Conservation (phyloP, 441 rosid species). For the Syzygium syzygioides region DNA sequence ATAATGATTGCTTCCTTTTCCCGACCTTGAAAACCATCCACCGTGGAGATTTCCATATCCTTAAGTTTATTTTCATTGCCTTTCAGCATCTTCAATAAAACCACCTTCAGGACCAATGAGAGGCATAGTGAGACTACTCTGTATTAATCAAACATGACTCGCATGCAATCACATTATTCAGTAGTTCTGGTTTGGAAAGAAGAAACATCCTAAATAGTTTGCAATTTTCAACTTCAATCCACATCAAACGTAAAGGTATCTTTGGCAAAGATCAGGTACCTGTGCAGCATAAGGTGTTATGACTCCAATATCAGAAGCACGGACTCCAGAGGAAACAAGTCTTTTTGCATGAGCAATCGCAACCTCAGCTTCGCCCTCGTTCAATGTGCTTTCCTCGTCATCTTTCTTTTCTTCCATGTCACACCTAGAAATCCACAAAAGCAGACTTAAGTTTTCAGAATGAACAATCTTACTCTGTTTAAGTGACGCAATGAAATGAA, state of each 20-base stretch:
- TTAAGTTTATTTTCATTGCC: conserved; percentile 70
- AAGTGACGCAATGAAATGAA: background rate
- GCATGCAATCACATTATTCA: background rate
- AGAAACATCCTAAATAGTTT: background rate
- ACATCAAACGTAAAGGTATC: background rate
- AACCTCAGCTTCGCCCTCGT: conserved; percentile 96
- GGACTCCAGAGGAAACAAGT: conserved; percentile 68
- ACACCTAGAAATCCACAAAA: conserved; percentile 43
- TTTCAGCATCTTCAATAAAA: conserved; percentile 62
- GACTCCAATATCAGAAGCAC: conserved; percentile 79
- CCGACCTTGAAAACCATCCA: conserved; percentile 97
- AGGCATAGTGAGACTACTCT: background rate
- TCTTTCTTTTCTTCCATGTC: conserved; percentile 99
- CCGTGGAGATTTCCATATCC: conserved; percentile 85
- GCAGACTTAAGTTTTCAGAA: background rate
- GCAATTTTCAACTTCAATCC: background rate
- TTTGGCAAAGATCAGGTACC: conserved; percentile 23
- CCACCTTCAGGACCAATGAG: conserved; percentile 39
- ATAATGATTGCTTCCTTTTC: conserved; percentile 93
- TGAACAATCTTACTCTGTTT: background rate
- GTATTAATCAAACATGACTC: background rate
- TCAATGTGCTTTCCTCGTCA: conserved; percentile 93
- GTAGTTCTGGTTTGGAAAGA: background rate
- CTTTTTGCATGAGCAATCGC: conserved; percentile 90
- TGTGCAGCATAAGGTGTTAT: conserved; percentile 98